Percentiles rank a stretch among this genome's conserved stretches.
These are phyloP conservation scores for Neopestalotiopsis sp. DNA, from an alignment of 2,329 filamentous ascomycete species.

Conservation along the genomic window DNA sequence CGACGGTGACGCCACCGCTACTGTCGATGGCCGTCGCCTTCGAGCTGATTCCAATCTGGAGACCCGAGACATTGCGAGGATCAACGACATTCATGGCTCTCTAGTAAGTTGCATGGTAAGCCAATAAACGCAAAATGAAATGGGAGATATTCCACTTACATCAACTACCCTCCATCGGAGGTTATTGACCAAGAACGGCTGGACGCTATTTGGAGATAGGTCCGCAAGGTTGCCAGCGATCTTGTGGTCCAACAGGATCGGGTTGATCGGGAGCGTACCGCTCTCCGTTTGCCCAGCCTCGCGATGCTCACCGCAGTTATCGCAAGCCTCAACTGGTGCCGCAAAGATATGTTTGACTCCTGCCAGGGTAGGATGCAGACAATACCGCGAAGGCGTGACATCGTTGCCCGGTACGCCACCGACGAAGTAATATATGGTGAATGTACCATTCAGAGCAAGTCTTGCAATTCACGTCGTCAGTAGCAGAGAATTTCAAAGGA, in stretches of 20 bases:
- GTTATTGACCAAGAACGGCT: background rate
- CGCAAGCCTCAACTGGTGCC: background rate
- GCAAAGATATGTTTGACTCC: background rate
- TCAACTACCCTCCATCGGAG: background rate
- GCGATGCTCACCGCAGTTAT: background rate
- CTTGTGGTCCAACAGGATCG: background rate
- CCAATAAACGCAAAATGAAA: background rate
- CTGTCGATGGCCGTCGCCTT: background rate
- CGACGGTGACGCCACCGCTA: background rate
- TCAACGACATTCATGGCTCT: background rate
- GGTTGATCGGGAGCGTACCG: background rate
- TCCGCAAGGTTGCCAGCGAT: background rate
- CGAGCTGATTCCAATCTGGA: background rate
- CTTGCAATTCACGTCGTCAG: slow-evolving; percentile 8
- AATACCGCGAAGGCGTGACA: background rate
- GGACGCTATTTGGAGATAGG: background rate
- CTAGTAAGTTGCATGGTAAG: background rate
- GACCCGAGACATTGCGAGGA: background rate
- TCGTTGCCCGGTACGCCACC: background rate
- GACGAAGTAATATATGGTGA: slow-evolving; percentile 17
- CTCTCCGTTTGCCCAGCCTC: background rate
- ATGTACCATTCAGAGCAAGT: slow-evolving; percentile 16
- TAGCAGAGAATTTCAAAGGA: background rate
- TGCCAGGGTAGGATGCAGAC: background rate
- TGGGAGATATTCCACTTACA: background rate